Percentiles rank a stretch among this genome's conserved stretches.
Conservation (phyloP, 192 early-diverging fungal genomes). For the Piromyces finnis region DNA sequence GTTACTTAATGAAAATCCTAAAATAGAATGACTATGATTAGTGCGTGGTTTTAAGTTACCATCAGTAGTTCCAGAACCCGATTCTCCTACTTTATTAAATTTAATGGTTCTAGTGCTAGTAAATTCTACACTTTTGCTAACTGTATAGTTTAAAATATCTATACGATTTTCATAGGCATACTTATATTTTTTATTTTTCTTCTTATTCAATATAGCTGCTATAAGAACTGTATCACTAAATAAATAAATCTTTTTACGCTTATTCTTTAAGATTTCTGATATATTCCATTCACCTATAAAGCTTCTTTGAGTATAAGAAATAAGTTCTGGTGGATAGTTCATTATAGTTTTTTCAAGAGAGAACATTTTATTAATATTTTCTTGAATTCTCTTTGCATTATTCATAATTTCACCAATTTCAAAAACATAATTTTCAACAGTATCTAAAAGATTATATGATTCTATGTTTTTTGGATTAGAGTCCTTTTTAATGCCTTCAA, state of each 20-base stretch:
- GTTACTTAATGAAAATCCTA: background rate
- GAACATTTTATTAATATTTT: background rate
- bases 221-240: background rate
- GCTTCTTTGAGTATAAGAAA: background rate
- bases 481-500: background rate
- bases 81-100: background rate
- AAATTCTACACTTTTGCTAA: background rate
- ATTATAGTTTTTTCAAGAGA: background rate
- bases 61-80: background rate
- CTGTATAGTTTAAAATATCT: background rate
- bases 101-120: background rate
- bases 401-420: background rate
- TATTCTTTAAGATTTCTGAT: background rate
- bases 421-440: background rate
- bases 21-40: background rate
- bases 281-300: background rate
- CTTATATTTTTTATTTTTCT: background rate
- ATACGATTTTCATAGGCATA: background rate
- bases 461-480: background rate
- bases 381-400: background rate
- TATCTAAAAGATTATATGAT: background rate
- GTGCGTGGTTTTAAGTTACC: background rate
- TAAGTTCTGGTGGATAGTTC: background rate
- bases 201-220: background rate
- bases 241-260: background rate